Evolutionary conservation across 306 rosid genomes (phyloP).

Genomic region (Geum urbanum): DNA sequence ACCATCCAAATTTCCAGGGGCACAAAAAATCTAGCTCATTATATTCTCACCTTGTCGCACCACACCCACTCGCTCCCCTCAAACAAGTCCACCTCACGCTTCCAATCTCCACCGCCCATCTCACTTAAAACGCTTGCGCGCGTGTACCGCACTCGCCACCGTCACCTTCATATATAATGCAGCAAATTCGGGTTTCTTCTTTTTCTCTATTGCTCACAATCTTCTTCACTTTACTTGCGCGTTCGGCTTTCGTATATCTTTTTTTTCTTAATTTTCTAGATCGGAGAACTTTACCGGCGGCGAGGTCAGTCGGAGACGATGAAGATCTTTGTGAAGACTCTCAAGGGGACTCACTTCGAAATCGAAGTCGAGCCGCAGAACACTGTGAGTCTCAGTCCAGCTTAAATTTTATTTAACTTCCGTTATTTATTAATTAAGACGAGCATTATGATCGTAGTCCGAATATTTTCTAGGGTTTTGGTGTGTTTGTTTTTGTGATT

Average conservation of each 20-base stretch:
- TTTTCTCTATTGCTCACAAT: conserved; percentile 12
- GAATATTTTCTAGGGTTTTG: conserved; percentile 11
- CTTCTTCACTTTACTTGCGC: conserved; percentile 30
- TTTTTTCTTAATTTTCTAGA: conserved; percentile 24
- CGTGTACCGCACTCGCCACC: rapidly evolving
- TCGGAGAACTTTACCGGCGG: conserved; percentile 34
- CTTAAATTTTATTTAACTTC: neutral
- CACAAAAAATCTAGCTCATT: conserved; percentile 30
- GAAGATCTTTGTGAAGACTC: conserved; percentile 90
- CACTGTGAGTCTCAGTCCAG: conserved; percentile 37
- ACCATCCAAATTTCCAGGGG: neutral
- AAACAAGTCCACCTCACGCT: neutral
- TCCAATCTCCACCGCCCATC: neutral
- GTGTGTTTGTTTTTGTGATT: neutral
- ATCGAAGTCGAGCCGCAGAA: conserved; percentile 70
- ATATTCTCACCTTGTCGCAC: neutral
- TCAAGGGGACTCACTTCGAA: conserved; percentile 86
- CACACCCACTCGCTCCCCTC: neutral
- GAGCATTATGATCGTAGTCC: conserved; percentile 13
- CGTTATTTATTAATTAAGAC: neutral
- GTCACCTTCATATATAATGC: conserved; percentile 15
- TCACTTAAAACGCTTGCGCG: neutral
- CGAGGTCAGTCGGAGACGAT: conserved; percentile 41
- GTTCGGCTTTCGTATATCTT: conserved; percentile 14
- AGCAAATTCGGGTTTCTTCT: conserved; percentile 17